A percentile compares a stretch with the other conserved stretches of the same genome.
These are phyloP conservation scores for Periconia macrospinosa DNA, from an alignment of 2,329 filamentous ascomycete species.

Conservation along the genomic window DNA sequence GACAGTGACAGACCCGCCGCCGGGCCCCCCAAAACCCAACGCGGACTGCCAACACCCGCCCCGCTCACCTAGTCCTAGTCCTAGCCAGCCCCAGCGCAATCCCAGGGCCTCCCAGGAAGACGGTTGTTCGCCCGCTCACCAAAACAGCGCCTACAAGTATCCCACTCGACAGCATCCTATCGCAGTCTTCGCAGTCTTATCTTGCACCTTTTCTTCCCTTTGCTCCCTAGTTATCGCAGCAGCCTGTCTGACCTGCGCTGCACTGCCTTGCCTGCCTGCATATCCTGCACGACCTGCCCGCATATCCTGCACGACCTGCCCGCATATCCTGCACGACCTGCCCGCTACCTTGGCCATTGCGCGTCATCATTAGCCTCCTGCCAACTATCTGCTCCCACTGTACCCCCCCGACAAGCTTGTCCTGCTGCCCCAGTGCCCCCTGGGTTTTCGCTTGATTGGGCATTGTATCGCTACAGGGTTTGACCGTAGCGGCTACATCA, in stretches of 20 bases:
- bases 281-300: slow-evolving; percentile 5
- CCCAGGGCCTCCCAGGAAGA: background rate
- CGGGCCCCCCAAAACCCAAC: background rate
- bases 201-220: background rate
- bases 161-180: background rate
- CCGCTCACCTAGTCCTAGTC: background rate
- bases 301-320: slow-evolving; percentile 5
- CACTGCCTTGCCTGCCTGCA: background rate
- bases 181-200: slow-evolving; percentile 1
- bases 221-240: background rate
- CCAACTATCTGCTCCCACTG: slow-evolving; percentile 12
- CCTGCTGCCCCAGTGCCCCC: slow-evolving; percentile 19
- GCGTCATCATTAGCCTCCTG: slow-evolving; percentile 18
- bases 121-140: background rate
- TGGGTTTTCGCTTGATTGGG: slow-evolving; percentile 37
- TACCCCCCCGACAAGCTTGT: slow-evolving; percentile 18
- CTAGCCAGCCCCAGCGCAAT: background rate
- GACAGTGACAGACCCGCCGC: background rate
- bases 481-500: slow-evolving; percentile 38
- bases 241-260: background rate
- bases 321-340: slow-evolving; percentile 3
- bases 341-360: slow-evolving; percentile 4
- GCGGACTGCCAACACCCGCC: slow-evolving; percentile 5
- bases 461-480: slow-evolving; percentile 28
- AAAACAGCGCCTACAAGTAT: background rate